Percentiles rank a stretch among this genome's conserved stretches.
These are phyloP conservation scores for Cicer cuneatum DNA, from an alignment of 306 rosid genomes.

Conservation along the genomic window DNA sequence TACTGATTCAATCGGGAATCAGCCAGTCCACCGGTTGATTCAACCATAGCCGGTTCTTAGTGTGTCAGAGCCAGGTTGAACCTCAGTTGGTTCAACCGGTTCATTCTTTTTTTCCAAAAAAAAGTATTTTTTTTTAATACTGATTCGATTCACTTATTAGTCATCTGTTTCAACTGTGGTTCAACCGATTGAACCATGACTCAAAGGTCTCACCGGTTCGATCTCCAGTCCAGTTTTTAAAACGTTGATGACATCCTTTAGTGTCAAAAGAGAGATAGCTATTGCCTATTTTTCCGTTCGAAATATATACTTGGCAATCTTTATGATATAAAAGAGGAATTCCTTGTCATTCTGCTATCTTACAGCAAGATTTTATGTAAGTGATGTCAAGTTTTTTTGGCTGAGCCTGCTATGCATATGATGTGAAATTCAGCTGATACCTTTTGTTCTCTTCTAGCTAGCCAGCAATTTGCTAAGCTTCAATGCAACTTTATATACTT, in stretches of 20 bases:
- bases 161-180: too few species aligned
- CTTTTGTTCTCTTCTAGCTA: conserved; percentile 6
- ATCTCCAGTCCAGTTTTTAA: too few species aligned
- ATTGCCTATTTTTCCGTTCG: not conserved
- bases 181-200: too few species aligned
- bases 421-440: conserved; percentile 26
- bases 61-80: too few species aligned
- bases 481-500: conserved; percentile 18
- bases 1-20: too few species aligned
- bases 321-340: conserved; percentile 25
- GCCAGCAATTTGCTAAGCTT: conserved; percentile 23
- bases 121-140: too few species aligned
- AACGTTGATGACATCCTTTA: not conserved
- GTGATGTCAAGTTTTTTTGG: conserved; percentile 8
- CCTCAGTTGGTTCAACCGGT: too few species aligned
- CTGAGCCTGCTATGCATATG: not conserved
- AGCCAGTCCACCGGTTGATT: too few species aligned
- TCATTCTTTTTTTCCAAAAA: too few species aligned
- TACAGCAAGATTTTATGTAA: not conserved
- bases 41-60: too few species aligned
- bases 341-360: conserved; percentile 31
- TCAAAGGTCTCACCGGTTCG: too few species aligned
- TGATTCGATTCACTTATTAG: too few species aligned
- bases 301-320: not conserved
- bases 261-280: conserved; percentile 17